Base-by-base conservation (phyloP, 345 rosid species). In the Melaleuca alternifolia region DNA sequence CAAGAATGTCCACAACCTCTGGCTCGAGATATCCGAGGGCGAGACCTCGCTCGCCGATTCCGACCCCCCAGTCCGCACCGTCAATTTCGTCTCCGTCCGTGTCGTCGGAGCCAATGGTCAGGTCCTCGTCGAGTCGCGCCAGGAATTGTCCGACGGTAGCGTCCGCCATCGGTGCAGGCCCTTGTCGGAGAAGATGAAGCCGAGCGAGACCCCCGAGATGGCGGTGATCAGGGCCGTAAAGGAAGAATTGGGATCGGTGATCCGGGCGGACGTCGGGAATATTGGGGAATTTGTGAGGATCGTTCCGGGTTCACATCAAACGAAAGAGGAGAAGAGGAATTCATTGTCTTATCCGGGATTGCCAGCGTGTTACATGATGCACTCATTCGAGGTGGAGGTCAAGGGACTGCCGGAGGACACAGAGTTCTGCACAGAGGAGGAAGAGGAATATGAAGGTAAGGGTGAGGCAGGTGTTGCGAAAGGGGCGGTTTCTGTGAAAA, bases 1-100 rank as follows among this genome's bases (percentile, higher is more conserved):
- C 88, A 97, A 97, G 91, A 97, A 97, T 91, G 93, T 97, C 85
- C 97, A 97, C 86, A 97, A 97, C 86, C 99, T 97, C 92, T 97
- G 98, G 98, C 95, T 97, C 13, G 98, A 97, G 86, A 93, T 97
- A 53, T 90, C 95, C 87, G 94, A 96, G 52, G 99, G 98, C 30
- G 98, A 96, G 87, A 93, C 94, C 54, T 89, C 90, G 18, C 95
- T 97, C 52, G 90, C 91, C 28, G 98, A 97, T 57, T 89, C 98
- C 18, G 90, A 82, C 50, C 98, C 97, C 12, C 98, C 98, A 15
- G 86, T 96, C 56, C 98, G 98, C 14, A 92, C 95, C 0, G 94
- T 97, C 77, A 94, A 91, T 87, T 98, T 96, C 62, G 97, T 94
- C 8, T 87, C 93, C 6, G 96, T 94, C 33, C 93, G 93, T 9